Evolutionary conservation across 495 filamentous ascomycete genomes (phyloP), one percentile per base, ranked within the genome.

Genomic region (Bathelium albidoporum): DNA sequence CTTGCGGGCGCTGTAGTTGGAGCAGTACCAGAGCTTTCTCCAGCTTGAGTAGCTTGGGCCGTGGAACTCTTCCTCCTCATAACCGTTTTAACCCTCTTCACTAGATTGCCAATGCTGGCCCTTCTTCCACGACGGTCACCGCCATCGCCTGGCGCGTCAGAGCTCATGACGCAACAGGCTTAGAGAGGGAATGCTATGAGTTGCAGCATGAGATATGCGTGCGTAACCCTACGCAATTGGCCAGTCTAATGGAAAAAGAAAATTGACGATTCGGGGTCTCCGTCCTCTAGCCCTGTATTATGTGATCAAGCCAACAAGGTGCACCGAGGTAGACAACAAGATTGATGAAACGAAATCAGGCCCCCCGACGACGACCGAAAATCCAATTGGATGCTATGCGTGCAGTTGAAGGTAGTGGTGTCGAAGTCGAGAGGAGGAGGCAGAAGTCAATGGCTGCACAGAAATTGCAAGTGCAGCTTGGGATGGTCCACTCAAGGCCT

Each of bases 81-180:
- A 26, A 85, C 85, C 2, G 81, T 84, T 75, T 80, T 88, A 73
- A 88, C 80, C 66, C 83, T 79, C 60, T 80, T 81, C 58, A 89
- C 70, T 43, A 87, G 81, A 68, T 80, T 88, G 43, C 49, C 49
- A 55, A 55, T 55, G 9, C 49, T 29, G 7, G 49, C 49, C 16
- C 49, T 55, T 29, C 24, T 55, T 1, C 49, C 49, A 16, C 7
- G 49, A 55, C 49, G 22, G 29, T 29, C 24, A 9, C 49, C 24
- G 16, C 24, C 49, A 29, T 24, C 49, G 9, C 49, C 49, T 55
- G 49, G 49, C 5, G 24, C 49, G 5, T 55, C 49, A 29, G 49
- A 55, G 24, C 49, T 55, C 49, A 55, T 55, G 22, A 7, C 20
- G 49, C 24, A 7, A 24, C 11, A 28, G 4, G 24, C 7, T 29